A percentile compares a stretch with the other conserved stretches of the same genome.
Conservation (phyloP, 495 filamentous ascomycete genomes). For the Chaetomium cochliodes region DNA sequence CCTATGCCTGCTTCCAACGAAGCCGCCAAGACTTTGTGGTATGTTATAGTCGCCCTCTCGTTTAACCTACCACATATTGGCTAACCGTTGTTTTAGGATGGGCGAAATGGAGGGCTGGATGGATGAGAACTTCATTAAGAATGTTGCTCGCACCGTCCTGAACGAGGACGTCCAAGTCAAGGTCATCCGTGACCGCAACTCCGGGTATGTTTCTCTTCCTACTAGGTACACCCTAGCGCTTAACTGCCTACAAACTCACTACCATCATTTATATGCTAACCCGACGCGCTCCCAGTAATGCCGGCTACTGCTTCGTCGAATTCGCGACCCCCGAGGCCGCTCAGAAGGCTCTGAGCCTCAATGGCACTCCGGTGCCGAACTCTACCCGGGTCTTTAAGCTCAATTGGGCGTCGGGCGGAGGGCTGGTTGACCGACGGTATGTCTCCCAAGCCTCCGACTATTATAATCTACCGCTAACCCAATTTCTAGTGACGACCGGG, state of each 20-base stretch:
- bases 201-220: conserved; percentile 68
- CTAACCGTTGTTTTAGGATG: conserved; percentile 67
- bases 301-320: conserved; percentile 98
- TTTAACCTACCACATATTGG: no score
- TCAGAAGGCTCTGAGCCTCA: conserved; percentile 82
- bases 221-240: not conserved
- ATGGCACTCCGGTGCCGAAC: conserved; percentile 90
- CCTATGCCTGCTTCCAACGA: conserved; percentile 29
- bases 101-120: conserved; percentile 99
- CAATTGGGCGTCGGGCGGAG: conserved; percentile 98
- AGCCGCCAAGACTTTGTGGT: conserved; percentile 48
- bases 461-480: conserved; percentile 29
- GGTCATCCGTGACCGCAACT: conserved; percentile 99
- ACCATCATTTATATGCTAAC: no score
- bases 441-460: conserved; percentile 26
- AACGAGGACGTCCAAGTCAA: conserved; percentile 96
- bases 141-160: conserved; percentile 79
- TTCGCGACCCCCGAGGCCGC: conserved; percentile 82
- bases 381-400: conserved; percentile 95
- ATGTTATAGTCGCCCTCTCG: conserved; percentile 13
- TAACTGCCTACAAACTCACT: no score
- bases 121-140: conserved; percentile 97
- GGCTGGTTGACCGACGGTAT: conserved; percentile 87
- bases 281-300: conserved; percentile 62
- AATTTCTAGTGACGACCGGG: conserved; percentile 76